These are phyloP conservation scores for Leccinum olivaceoglutinosum DNA, from an alignment of 1,284 basidiomycete species.

Conservation along the genomic window DNA sequence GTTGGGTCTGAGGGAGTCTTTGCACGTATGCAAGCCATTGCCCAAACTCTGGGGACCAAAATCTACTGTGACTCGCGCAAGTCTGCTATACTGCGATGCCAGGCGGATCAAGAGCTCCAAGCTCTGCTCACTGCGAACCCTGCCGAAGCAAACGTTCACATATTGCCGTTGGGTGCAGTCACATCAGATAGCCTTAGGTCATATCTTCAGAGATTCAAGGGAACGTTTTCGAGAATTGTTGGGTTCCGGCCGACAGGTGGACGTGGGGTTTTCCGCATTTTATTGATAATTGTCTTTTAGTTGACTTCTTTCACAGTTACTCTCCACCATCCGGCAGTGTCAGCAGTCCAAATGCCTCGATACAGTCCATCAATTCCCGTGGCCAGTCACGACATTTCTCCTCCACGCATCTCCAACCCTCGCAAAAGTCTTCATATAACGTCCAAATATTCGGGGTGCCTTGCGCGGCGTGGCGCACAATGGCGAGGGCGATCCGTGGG, in stretches of 20 bases:
- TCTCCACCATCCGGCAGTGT: constrained; percentile 69
- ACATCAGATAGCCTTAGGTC: constrained; percentile 72
- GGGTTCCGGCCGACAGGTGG: constrained; percentile 96
- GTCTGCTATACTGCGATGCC: constrained; percentile 72
- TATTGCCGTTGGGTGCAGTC: constrained; percentile 79
- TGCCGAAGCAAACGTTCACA: constrained; percentile 73
- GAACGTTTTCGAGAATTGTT: constrained; percentile 69
- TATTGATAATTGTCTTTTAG: not conserved
- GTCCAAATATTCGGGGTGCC: constrained; percentile 86
- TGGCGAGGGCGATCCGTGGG: too few species aligned
- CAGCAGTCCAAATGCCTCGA: constrained; percentile 53
- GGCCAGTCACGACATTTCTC: constrained; percentile 67
- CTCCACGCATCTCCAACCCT: constrained; percentile 60
- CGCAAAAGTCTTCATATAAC: constrained; percentile 64
- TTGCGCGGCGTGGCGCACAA: constrained; percentile 27
- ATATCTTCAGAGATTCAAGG: constrained; percentile 76
- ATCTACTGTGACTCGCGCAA: constrained; percentile 89
- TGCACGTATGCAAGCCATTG: constrained; percentile 57
- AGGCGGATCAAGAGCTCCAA: constrained; percentile 80
- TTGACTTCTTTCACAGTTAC: constrained; percentile 44
- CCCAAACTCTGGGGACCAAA: constrained; percentile 76
- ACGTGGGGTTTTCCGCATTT: constrained; percentile 48
- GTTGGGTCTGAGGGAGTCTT: not conserved
- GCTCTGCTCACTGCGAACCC: constrained; percentile 77
- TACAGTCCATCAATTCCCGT: constrained; percentile 62